These are phyloP conservation scores for Fusarium mangiferae DNA, from an alignment of 2,329 filamentous ascomycete species.

Conservation along the genomic window DNA sequence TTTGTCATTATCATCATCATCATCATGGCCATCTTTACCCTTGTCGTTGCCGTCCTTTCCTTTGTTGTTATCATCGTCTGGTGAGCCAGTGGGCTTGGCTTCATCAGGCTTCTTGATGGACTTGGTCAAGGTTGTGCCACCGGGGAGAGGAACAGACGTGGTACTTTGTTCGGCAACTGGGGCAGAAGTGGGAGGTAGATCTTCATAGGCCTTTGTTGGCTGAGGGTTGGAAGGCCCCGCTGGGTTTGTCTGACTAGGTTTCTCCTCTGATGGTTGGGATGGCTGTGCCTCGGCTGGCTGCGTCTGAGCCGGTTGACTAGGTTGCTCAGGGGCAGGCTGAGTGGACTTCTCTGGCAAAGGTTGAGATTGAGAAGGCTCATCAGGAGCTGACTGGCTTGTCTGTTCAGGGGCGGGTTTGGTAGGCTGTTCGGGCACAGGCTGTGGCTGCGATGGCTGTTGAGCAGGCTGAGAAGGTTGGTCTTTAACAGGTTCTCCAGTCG, in stretches of 20 bases:
- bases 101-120: conserved; percentile 42
- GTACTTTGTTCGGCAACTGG: conserved; percentile 22
- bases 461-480: conserved; percentile 9
- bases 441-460: conserved; percentile 10
- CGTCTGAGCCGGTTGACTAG: conserved; percentile 3
- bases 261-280: conserved; percentile 8
- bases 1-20: background rate
- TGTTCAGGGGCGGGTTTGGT: conserved; percentile 6
- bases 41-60: background rate
- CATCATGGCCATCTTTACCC: background rate
- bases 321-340: conserved; percentile 13
- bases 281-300: background rate
- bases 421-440: conserved; percentile 6
- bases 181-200: conserved; percentile 15
- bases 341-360: background rate
- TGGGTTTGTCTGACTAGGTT: conserved; percentile 10
- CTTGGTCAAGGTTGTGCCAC: conserved; percentile 41
- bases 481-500: conserved; percentile 18
- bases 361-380: background rate
- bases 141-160: conserved; percentile 9
- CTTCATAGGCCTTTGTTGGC: conserved; percentile 22
- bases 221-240: conserved; percentile 19
- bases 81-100: conserved; percentile 18
- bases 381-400: background rate
- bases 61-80: background rate